Percentiles rank a stretch among this genome's conserved stretches.
phyloP scores from a whole-genome alignment of 441 rosid species.

The Aleurites moluccanus region DNA sequence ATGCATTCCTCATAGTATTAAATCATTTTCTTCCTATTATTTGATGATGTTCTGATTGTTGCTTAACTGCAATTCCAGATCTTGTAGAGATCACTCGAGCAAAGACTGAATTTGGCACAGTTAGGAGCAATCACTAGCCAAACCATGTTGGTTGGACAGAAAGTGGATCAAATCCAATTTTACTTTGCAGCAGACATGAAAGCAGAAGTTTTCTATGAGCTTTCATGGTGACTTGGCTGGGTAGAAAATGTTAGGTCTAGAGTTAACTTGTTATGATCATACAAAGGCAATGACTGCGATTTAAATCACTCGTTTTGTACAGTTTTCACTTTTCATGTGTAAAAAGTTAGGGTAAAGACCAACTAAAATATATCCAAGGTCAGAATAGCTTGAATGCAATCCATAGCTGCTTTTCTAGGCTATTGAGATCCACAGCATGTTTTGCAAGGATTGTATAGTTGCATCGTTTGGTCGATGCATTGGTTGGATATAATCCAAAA shows the following conservation, averaged over 20 bases:
- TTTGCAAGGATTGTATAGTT: neutral
- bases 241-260: neutral
- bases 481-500: neutral
- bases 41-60: neutral
- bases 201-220: conserved; percentile 5
- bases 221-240: neutral
- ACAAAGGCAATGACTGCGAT: neutral
- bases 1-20: neutral
- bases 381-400: neutral
- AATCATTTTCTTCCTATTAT: neutral
- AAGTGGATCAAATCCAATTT: conserved; percentile 8
- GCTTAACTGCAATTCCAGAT: conserved; percentile 7
- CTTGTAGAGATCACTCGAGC: conserved; percentile 20
- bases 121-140: neutral
- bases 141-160: neutral
- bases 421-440: neutral
- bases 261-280: neutral
- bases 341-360: neutral
- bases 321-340: neutral
- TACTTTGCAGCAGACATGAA: neutral
- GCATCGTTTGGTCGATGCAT: neutral
- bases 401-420: neutral
- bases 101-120: conserved; percentile 6
- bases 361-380: neutral
- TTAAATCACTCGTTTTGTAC: conserved; percentile 6